Evolutionary conservation across 257 asterid genomes (phyloP), one percentile per base, ranked within the genome.

Genomic region (Pogostemon cablin): DNA sequence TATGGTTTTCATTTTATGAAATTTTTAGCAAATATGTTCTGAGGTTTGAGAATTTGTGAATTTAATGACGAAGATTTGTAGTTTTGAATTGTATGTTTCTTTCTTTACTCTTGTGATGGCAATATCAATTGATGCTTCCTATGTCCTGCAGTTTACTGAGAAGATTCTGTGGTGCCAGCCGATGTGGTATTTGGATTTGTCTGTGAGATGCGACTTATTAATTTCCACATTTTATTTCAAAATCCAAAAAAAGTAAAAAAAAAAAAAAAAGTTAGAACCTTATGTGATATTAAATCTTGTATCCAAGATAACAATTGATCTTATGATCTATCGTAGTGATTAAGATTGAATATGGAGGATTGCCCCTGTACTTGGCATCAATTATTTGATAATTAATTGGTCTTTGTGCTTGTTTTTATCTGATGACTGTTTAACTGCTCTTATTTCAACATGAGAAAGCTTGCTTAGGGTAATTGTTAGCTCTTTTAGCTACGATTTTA

Each of bases 151-250:
- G 32, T 25, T 1, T 25, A 32, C 11, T 70, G 54, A 69, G 47
- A 47, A 4, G 44, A 41, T 41, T 41, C 44, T 41, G 44, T 41
- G 52, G 52, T 47, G 52, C 52, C 5, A 25, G 6, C 17, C 6
- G 0, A 43, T 40, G 12, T 38, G 4, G 9, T 65, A 52, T 40
- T 42, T 37, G 46, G 65, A 59, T 59, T 59, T 59, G 47, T 35
- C 35, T 25, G 44, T 9, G 2, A 34, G 42, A 20, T 9, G 56
- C 68, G 9, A 3, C 35, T 68, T 11, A 32, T 25, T 58, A 12
- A 35, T 67, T 37, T 62, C 66, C 67, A 25, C 20, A 47, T 67
- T 61, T 17, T 74, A 11, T 58, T 15, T 25, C 68, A 25, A 25
- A 25, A 25, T 1, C 54, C 53, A 2, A 68, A 35, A 50, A 11